Conservation (phyloP, 2,329 filamentous ascomycete genomes). For the Xylariaceae sp. region DNA sequence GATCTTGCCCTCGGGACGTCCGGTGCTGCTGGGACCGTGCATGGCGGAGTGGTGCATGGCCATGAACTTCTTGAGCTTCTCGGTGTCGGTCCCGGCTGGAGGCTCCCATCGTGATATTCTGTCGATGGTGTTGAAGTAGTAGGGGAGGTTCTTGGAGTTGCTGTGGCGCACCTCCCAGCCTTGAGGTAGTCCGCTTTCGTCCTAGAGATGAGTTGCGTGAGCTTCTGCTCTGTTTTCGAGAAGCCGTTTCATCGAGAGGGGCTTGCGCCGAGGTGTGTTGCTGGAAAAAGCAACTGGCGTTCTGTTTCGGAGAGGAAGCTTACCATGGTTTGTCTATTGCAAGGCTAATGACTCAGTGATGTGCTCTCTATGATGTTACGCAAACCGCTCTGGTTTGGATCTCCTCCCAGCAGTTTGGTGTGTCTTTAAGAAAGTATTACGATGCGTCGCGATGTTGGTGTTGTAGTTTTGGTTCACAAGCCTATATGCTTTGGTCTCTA, state of each 20-base stretch:
- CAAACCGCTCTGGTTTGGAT: no score
- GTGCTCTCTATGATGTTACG: not conserved
- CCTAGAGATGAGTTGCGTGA: slow-evolving; percentile 37
- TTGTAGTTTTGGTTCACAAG: no score
- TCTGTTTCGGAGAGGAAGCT: slow-evolving; percentile 4
- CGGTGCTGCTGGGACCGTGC: slow-evolving; percentile 35
- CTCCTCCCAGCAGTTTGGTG: no score
- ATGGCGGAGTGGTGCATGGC: slow-evolving; percentile 70
- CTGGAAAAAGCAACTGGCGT: not conserved
- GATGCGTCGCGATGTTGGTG: slow-evolving; percentile 1
- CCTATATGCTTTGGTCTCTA: no score
- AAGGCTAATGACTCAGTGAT: slow-evolving; percentile 1
- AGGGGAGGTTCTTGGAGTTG: slow-evolving; percentile 96
- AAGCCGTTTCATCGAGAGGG: not conserved
- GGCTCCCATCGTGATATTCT: slow-evolving; percentile 96
- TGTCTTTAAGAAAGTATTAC: slow-evolving; percentile 1
- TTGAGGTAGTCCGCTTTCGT: slow-evolving; percentile 73
- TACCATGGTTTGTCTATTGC: slow-evolving; percentile 13
- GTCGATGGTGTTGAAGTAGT: slow-evolving; percentile 89
- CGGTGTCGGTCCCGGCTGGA: slow-evolving; percentile 78
- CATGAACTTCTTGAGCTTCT: slow-evolving; percentile 94
- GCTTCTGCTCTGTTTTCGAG: not conserved
- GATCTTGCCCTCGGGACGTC: slow-evolving; percentile 68
- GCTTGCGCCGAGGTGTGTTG: no score
- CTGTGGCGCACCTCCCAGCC: slow-evolving; percentile 96